These are phyloP conservation scores for Pseudogymnoascus sp. DNA, from an alignment of 2,329 filamentous ascomycete species.

Conservation along the genomic window DNA sequence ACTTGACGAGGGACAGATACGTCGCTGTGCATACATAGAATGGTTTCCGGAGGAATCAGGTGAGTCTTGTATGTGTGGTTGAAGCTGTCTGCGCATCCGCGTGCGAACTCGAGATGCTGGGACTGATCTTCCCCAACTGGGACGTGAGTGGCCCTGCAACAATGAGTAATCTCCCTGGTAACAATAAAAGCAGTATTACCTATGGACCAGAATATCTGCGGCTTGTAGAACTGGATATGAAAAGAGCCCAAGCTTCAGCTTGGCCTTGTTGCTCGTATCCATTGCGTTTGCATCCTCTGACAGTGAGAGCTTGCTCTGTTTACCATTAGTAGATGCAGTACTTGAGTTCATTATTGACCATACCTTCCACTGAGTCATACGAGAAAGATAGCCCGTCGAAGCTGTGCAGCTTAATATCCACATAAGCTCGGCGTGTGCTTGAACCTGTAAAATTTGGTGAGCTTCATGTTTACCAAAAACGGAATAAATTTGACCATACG, in stretches of 20 bases:
- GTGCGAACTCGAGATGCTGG: slow-evolving; percentile 89
- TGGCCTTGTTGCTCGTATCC: slow-evolving; percentile 51
- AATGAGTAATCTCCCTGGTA: neutral
- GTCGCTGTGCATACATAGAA: slow-evolving; percentile 52
- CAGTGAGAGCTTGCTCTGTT: slow-evolving; percentile 65
- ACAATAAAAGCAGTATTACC: slow-evolving; percentile 36
- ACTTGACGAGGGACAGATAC: neutral
- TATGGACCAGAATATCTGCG: slow-evolving; percentile 84
- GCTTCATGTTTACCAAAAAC: neutral
- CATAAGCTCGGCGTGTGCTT: slow-evolving; percentile 83
- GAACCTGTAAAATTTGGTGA: slow-evolving; percentile 42
- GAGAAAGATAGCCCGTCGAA: slow-evolving; percentile 83
- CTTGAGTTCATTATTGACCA: slow-evolving; percentile 12
- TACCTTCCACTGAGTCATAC: slow-evolving; percentile 99
- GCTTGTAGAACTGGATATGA: slow-evolving; percentile 95
- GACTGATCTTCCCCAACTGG: slow-evolving; percentile 93
- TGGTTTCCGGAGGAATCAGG: slow-evolving; percentile 61
- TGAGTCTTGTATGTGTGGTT: slow-evolving; percentile 63
- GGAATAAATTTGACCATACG: slow-evolving; percentile 39
- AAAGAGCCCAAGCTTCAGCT: slow-evolving; percentile 81
- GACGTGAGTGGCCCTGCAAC: slow-evolving; percentile 72
- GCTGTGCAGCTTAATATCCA: slow-evolving; percentile 93
- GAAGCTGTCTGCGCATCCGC: slow-evolving; percentile 80
- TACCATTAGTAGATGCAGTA: slow-evolving; percentile 11
- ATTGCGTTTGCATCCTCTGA: slow-evolving; percentile 50